These are phyloP conservation scores for Plasmodium sp. DNA, from an alignment of 169 alveolate species.

Conservation along the genomic window DNA sequence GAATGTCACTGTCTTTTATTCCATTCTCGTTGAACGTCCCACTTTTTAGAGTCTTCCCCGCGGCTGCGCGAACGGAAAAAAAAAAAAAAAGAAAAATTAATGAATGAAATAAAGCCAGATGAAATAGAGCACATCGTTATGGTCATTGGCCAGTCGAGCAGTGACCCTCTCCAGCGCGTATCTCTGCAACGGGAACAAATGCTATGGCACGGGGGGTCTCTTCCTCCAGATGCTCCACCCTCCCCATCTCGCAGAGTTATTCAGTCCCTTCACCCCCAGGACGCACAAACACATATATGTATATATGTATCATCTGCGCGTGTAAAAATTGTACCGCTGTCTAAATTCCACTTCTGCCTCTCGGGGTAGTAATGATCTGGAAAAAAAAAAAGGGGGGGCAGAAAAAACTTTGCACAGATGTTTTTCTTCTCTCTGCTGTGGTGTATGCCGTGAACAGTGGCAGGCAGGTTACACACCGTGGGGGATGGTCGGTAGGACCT, in stretches of 20 bases:
- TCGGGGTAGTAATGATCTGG: slow-evolving; percentile 88
- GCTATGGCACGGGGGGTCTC: neutral
- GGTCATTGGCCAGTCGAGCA: neutral
- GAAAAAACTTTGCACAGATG: neutral
- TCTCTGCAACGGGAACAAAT: neutral
- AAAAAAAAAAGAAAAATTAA: neutral
- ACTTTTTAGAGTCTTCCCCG: slow-evolving; percentile 56
- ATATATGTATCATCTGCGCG: slow-evolving; percentile 3
- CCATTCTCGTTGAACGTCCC: slow-evolving; percentile 75
- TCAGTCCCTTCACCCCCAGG: neutral
- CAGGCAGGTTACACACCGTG: neutral
- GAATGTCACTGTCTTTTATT: slow-evolving; percentile 82
- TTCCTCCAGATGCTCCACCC: neutral
- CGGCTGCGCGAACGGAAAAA: slow-evolving; percentile 14
- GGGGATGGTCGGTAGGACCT: neutral
- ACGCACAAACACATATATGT: neutral
- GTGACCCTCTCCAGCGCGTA: neutral
- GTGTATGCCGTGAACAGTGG: neutral
- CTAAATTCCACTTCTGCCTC: slow-evolving; percentile 87
- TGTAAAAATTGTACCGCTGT: slow-evolving; percentile 73
- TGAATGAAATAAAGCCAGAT: slow-evolving; percentile 5
- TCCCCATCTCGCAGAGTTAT: neutral
- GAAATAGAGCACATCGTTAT: neutral
- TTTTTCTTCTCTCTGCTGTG: neutral
- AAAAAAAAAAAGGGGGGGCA: neutral